Base-by-base conservation (phyloP, 1,139 yeast genomes). In the Diutina siamensis region DNA sequence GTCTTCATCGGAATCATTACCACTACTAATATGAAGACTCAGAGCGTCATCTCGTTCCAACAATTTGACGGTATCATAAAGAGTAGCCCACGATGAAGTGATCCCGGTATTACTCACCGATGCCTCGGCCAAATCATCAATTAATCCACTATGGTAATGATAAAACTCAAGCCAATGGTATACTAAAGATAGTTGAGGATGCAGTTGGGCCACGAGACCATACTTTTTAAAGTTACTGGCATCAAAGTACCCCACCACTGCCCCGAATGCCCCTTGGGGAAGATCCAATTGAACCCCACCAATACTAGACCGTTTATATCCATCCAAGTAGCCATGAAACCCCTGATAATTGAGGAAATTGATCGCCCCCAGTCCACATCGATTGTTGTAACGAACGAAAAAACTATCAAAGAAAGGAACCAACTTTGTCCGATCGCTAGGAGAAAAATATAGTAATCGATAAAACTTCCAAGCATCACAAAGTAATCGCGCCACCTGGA, bases 361-460 rank as follows among this genome's bases (percentile, higher is more conserved):
- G 31, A 25, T 17, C 2, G 31, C 4, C 4, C 20, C 17, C 17
- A 22, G 12, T 4, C 40, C 40, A n/a, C 40, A 35, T 7, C 42
- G 31, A 27, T 25, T 38, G 17, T 38, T 38, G 15, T 38, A 38
- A n/a, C 42, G 42, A 21, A n/a, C 42, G 22, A 38, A 38, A n/a
- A 38, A 38, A 18, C 32, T 22, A 25, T 38, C 42, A 25, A 38
- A 38, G 32, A 38, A 38, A 15, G 32, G 42, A 15, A 25, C 42
- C 32, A 38, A 25, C 21, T 25, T 38, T 2, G 42, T 38, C 17
- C 42, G 42, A n/a, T 38, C 42, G 15, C 22, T 18, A 22, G 42
- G 42, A 2, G 31, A 21, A 3, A 15, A n/a, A 2, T 25, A n/a
- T 2, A 25, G 28, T 15, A 38, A 38, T 18, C 21, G 13, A 18